Conservation (phyloP, 306 rosid genomes). For the Rosa rugosa region DNA sequence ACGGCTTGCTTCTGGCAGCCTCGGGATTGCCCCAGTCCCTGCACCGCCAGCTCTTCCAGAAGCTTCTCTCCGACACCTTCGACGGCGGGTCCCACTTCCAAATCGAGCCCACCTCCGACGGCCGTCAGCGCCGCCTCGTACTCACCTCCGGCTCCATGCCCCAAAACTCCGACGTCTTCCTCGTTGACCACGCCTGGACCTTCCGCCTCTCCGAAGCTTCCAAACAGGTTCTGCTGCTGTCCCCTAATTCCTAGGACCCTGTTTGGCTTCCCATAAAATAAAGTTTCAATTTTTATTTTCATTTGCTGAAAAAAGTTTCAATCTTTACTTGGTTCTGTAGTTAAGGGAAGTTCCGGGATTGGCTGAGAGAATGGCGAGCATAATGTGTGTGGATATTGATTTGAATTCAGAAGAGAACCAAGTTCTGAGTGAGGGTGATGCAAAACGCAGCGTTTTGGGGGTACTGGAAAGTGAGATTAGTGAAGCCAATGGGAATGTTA, state of each 20-base stretch:
- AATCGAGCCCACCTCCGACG: conserved; percentile 65
- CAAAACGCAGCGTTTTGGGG: conserved; percentile 37
- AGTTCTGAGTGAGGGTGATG: conserved; percentile 23
- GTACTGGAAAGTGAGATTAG: conserved; percentile 53
- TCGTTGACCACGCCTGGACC: conserved; percentile 96
- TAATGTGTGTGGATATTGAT: conserved; percentile 77
- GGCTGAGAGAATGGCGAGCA: conserved; percentile 85
- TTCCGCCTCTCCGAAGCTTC: conserved; percentile 88
- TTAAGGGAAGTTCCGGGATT: conserved; percentile 75
- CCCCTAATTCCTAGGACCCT: neutral
- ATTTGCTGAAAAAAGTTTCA: neutral
- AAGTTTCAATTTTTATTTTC: neutral
- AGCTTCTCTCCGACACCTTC: conserved; percentile 66
- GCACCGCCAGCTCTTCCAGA: conserved; percentile 60
- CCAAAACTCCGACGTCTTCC: conserved; percentile 64
- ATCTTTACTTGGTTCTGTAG: conserved; percentile 40
- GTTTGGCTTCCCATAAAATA: conserved; percentile 7
- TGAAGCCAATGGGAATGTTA: conserved; percentile 48
- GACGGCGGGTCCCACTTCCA: conserved; percentile 80
- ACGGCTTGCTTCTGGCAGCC: conserved; percentile 60
- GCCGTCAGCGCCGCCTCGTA: conserved; percentile 58
- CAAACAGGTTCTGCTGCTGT: conserved; percentile 54
- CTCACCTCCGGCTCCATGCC: conserved; percentile 58
- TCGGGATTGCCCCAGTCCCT: conserved; percentile 70
- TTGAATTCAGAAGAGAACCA: conserved; percentile 42